Evolutionary conservation across 169 alveolate species (phyloP).

Genomic region (Cryptosporidium canis): DNA sequence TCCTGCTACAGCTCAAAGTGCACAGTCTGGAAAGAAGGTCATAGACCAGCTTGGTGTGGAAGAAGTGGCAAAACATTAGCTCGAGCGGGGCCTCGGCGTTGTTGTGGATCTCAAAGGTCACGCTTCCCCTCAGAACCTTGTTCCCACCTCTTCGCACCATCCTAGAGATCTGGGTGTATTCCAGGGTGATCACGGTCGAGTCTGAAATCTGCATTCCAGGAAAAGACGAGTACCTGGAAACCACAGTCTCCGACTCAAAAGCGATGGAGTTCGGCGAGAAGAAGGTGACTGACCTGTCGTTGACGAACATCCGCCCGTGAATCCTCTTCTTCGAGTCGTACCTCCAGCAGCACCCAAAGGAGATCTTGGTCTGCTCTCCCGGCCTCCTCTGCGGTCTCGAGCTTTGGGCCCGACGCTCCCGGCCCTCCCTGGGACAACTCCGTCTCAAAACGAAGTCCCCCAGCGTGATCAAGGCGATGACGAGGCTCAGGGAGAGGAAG

Average conservation of each 20-base stretch:
- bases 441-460: background rate
- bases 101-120: slow-evolving; percentile 24
- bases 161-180: slow-evolving; percentile 48
- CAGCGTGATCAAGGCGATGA: background rate
- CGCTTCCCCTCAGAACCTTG: slow-evolving; percentile 69
- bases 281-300: slow-evolving; percentile 18
- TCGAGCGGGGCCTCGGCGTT: slow-evolving; percentile 1
- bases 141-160: slow-evolving; percentile 68
- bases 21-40: slow-evolving; percentile 53
- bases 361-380: background rate
- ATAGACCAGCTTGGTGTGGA: slow-evolving; percentile 59
- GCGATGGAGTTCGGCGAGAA: slow-evolving; percentile 22
- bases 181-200: slow-evolving; percentile 23
- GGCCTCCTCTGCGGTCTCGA: background rate
- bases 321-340: slow-evolving; percentile 68
- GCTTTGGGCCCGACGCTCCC: background rate
- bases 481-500: background rate
- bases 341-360: slow-evolving; percentile 73
- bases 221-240: background rate
- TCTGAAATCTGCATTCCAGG: slow-evolving; percentile 30
- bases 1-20: slow-evolving; percentile 37
- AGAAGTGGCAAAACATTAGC: slow-evolving; percentile 58
- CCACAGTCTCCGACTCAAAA: background rate
- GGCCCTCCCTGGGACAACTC: background rate
- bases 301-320: slow-evolving; percentile 52